phyloP scores from a whole-genome alignment of 1,139 yeast genomes.

The Kazachstania sp. region DNA sequence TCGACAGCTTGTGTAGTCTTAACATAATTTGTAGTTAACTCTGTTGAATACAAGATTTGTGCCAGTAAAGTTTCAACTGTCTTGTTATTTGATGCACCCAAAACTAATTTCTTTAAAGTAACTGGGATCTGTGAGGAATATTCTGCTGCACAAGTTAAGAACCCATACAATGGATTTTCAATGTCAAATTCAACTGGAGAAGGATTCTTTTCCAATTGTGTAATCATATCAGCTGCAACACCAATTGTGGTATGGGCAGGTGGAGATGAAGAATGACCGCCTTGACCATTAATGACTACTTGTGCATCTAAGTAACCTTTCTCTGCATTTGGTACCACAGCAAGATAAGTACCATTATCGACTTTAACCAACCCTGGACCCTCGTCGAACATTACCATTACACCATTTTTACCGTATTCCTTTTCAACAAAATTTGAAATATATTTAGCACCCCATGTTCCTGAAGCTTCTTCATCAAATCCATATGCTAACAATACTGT shows the following conservation, averaged over 20 bases:
- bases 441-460: conserved; percentile 46
- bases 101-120: too few species aligned
- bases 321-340: not conserved
- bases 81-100: not conserved
- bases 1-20: not conserved
- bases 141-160: conserved; percentile 21
- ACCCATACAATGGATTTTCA: conserved; percentile 42
- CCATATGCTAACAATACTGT: conserved; percentile 55
- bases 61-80: not conserved
- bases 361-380: conserved; percentile 49
- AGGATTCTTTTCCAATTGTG: conserved; percentile 44
- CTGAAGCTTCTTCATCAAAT: conserved; percentile 64
- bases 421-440: conserved; percentile 39
- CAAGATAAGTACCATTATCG: not conserved
- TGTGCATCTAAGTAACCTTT: conserved; percentile 21
- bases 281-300: conserved; percentile 53
- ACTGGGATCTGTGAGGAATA: not conserved
- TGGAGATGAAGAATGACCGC: conserved; percentile 71
- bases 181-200: conserved; percentile 38
- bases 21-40: not conserved
- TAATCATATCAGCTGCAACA: conserved; percentile 46
- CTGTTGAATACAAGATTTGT: not conserved
- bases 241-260: conserved; percentile 67
- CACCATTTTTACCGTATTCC: conserved; percentile 46
- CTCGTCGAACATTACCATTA: conserved; percentile 56